Percentiles rank a stretch among this genome's conserved stretches.
phyloP scores from a whole-genome alignment of 2,329 filamentous ascomycete species.

The Sclerotinia glacialis region DNA sequence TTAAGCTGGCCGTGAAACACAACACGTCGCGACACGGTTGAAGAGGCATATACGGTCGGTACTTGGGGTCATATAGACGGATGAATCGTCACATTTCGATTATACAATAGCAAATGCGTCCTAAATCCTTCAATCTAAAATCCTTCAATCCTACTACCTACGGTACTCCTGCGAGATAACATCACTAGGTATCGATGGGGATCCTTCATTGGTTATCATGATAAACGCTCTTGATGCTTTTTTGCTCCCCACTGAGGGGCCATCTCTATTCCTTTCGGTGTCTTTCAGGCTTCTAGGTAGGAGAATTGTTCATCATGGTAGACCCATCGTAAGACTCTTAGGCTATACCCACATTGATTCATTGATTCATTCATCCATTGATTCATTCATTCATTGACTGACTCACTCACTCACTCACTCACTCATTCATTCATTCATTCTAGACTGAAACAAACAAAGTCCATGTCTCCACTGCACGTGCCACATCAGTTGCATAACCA shows the following conservation, averaged over 20 bases:
- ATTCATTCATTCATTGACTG: no score
- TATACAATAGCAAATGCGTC: not conserved
- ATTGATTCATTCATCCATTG: no score
- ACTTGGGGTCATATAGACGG: not conserved
- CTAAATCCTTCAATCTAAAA: not conserved
- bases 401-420: no score
- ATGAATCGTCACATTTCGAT: not conserved
- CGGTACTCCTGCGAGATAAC: not conserved
- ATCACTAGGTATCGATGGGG: not conserved
- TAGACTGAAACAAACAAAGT: not conserved
- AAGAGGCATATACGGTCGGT: not conserved
- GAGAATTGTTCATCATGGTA: not conserved
- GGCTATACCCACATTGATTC: no score
- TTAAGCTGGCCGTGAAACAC: conserved; percentile 1
- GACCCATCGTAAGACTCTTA: not conserved
- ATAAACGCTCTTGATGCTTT: not conserved
- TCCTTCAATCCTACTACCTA: conserved; percentile 3
- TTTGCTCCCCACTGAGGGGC: not conserved
- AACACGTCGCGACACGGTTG: not conserved
- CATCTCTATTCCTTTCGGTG: not conserved
- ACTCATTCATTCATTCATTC: no score
- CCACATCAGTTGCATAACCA: not conserved
- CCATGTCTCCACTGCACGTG: not conserved
- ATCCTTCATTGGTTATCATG: no score
- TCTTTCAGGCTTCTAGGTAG: not conserved